These are phyloP conservation scores for Cordyceps javanica DNA, from an alignment of 2,329 filamentous ascomycete species.

Conservation along the genomic window DNA sequence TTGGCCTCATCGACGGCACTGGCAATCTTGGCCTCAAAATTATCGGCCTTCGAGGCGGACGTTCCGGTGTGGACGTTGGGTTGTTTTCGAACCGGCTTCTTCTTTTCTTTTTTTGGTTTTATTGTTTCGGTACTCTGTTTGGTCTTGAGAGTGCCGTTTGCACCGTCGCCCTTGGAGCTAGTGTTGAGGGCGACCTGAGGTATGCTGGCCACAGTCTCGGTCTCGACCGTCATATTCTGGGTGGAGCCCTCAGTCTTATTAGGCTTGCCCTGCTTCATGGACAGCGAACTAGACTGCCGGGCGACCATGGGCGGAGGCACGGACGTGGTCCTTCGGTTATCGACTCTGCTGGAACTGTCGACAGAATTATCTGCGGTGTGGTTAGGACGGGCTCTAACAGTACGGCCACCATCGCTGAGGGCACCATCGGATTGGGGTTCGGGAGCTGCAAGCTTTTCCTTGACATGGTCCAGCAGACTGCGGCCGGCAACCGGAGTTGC, in stretches of 20 bases:
- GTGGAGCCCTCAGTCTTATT: conserved; percentile 75
- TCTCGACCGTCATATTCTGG: conserved; percentile 94
- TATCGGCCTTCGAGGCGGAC: conserved; percentile 93
- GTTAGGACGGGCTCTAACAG: conserved; percentile 41
- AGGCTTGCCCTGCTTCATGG: conserved; percentile 57
- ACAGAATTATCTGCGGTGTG: conserved; percentile 54
- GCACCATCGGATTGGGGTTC: conserved; percentile 36
- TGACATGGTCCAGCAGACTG: conserved; percentile 43
- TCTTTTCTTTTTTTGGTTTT: conserved; percentile 88
- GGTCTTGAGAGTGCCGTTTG: conserved; percentile 67
- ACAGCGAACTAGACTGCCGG: conserved; percentile 53
- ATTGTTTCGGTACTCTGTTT: conserved; percentile 96
- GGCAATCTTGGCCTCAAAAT: conserved; percentile 95
- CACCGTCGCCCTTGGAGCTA: conserved; percentile 57
- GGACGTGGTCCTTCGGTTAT: conserved; percentile 37
- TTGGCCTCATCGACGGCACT: conserved; percentile 94
- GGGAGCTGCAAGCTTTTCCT: conserved; percentile 40
- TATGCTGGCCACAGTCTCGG: conserved; percentile 88
- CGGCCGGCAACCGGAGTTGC: conserved; percentile 42
- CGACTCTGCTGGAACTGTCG: conserved; percentile 51
- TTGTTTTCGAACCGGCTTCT: conserved; percentile 69
- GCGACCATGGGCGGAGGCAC: conserved; percentile 48
- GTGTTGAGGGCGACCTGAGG: conserved; percentile 72
- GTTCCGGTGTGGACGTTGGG: conserved; percentile 63
- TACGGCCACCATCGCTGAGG: conserved; percentile 33